Percentiles rank a stretch among this genome's conserved stretches.
phyloP scores from a whole-genome alignment of 2,329 filamentous ascomycete species.

The Rhinocladiella similis region DNA sequence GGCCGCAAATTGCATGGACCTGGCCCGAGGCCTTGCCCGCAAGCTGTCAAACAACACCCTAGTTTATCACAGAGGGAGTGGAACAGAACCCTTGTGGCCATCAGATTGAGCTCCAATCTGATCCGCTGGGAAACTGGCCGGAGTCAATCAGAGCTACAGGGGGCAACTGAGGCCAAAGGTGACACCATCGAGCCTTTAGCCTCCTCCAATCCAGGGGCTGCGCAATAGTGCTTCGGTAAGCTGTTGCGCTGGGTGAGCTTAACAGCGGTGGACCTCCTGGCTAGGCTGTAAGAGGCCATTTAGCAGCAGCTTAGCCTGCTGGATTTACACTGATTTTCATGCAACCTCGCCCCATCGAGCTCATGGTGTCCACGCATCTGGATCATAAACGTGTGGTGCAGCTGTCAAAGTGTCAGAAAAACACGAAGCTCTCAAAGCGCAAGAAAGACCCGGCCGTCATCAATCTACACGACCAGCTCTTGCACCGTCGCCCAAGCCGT shows the following conservation, averaged over 20 bases:
- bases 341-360: background rate
- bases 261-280: slow-evolving; percentile 3
- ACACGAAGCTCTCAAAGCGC: background rate
- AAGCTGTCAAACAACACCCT: background rate
- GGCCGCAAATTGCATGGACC: background rate
- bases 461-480: background rate
- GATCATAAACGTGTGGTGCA: background rate
- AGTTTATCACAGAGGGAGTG: background rate
- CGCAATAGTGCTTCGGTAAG: slow-evolving; percentile 1
- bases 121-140: background rate
- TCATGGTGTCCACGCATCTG: background rate
- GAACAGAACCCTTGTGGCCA: background rate
- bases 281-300: slow-evolving; percentile 10
- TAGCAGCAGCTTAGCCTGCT: background rate
- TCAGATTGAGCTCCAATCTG: background rate
- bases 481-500: background rate
- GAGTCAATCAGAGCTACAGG: background rate
- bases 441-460: background rate
- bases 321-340: background rate
- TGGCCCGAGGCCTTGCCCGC: background rate
- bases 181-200: slow-evolving; percentile 3
- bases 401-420: slow-evolving; percentile 1
- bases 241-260: background rate
- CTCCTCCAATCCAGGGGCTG: slow-evolving; percentile 7
- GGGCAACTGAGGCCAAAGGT: background rate